Base-by-base conservation (phyloP, 805 yeast genomes). In the Debaryomyces prosopidis region DNA sequence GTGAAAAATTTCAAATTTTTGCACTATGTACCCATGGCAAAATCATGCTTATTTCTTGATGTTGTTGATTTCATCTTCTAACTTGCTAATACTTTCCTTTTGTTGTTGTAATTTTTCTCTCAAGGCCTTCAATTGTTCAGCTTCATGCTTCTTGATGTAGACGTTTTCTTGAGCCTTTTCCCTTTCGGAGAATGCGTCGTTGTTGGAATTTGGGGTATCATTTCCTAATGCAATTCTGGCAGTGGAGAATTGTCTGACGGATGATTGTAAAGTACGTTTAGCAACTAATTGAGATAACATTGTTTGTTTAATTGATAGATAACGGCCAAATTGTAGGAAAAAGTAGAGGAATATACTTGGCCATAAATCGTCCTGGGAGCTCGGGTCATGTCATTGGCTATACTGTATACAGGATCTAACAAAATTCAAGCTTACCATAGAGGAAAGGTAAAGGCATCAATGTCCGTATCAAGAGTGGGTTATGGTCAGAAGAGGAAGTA, bases 111-210 rank as follows among this genome's bases (percentile, higher is more conserved):
- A 77, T 61, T 85, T 80, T 65, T 86, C 89, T 67, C 76, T 85
- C 67, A 90, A 80, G 40, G 79, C 78, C 62, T 80, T 83, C 66
- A 90, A 76, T 76, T 86, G 89, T 69, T 89, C 96, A 65, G 85
- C 86, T 76, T 92, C 96, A 65, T 87, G 96, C 73, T 89, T 84
- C 71, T 82, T 88, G 69, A 90, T 76, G 75, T 83, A 91, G 59
- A 75, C 77, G 65, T 86, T 89, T 76, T 92, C 99, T 64, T 84
- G 84, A 52, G 96, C 96, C 72, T 81, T 85, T 78, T 94, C 99
- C 68, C 96, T 90, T 67, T 90, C 89, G 79, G 79, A 56, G 58
- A 68, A 62, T 8, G 68, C 54, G 52, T 70, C 71, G 41, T 55
- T 55, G 14, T 57, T 54, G 30, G 47, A 42, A 33, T 52, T 51